Percentiles rank a stretch among this genome's conserved stretches.
Conservation (phyloP, 2,329 filamentous ascomycete genomes). For the Nemania sp. region DNA sequence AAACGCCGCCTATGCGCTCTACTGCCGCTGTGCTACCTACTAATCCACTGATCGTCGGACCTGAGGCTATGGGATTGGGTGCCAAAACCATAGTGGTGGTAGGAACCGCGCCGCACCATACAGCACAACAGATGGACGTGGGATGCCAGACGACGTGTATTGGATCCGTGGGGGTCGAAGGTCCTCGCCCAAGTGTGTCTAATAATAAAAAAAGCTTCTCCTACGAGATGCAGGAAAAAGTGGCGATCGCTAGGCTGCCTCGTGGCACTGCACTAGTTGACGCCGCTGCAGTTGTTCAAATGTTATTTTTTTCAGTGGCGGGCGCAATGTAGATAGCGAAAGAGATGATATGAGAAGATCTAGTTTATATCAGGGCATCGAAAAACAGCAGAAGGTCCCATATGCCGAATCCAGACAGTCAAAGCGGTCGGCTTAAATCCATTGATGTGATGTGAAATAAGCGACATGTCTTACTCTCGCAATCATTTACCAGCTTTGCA, state of each 20-base stretch:
- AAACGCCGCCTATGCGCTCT: not conserved
- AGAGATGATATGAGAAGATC: no score
- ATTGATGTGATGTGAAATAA: conserved; percentile 6
- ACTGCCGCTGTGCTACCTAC: not conserved
- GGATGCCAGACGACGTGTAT: conserved; percentile 6
- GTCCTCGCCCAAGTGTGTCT: conserved; percentile 12
- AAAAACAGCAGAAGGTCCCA: not conserved
- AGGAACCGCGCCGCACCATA: no score
- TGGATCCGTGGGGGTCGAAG: conserved; percentile 14
- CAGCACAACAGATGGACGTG: not conserved
- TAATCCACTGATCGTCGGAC: not conserved
- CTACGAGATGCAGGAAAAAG: conserved; percentile 1
- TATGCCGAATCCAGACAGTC: conserved; percentile 6
- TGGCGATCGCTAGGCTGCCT: conserved; percentile 9
- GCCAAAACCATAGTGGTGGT: no score
- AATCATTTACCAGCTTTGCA: no score
- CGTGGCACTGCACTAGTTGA: conserved; percentile 9
- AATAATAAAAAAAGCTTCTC: conserved; percentile 9
- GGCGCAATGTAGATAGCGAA: no score
- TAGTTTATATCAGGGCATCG: no score
- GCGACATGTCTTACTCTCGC: conserved; percentile 8
- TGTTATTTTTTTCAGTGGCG: not conserved
- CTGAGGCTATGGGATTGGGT: not conserved
- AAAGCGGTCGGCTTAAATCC: not conserved
- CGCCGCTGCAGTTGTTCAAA: not conserved